Evolutionary conservation across 768 basidiomycete species (phyloP), one percentile per base, ranked within the genome.

Genomic region (Suillus sp.): DNA sequence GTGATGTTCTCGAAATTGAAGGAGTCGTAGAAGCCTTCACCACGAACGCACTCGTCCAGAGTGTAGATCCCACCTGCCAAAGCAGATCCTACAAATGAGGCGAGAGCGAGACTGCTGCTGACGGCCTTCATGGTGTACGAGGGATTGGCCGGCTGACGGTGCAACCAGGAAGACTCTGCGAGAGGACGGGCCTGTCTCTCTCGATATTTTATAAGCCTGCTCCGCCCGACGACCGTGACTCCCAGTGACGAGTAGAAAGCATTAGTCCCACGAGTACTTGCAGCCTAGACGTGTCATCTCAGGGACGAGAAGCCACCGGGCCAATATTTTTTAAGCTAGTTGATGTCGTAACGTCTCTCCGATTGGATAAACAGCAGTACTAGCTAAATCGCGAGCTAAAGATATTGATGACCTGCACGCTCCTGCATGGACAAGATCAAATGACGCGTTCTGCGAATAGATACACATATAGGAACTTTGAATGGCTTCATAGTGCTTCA

Each of bases 1-100:
- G 82, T 18, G 45, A 84, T 81, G 22, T 78, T 77, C 67, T 85
- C 68, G 67, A 80, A 80, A 4, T 70, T 65, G 68, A 90, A 90
- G 5, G 78, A 70, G 40, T 75, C 72, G 62, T 83, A 78, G 67
- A 90, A 89, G 22, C 70, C 75, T 45, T 70, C 59, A 38, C 88
- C 87, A 16, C 75, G 70, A 68, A 80, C 76, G 62, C 79, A 84
- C 65, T 86, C 81, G 11, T 62, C 64, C 35, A 76, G 62, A 16
- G 25, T 62, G 62, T 78, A 79, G 11, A 55, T 64, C 7, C 59
- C 57, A 18, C 71, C 68, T 0, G 68, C 68, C 16, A 71, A 58
- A 4, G 56, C 63, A 14, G 59, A 64, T 27, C 64, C 43, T 2
- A 37, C 48, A 20, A 74, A 58, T 34, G 64, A 65, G 1, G 43